Base-by-base conservation (phyloP, 495 filamentous ascomycete species). In the Terfezia boudieri region DNA sequence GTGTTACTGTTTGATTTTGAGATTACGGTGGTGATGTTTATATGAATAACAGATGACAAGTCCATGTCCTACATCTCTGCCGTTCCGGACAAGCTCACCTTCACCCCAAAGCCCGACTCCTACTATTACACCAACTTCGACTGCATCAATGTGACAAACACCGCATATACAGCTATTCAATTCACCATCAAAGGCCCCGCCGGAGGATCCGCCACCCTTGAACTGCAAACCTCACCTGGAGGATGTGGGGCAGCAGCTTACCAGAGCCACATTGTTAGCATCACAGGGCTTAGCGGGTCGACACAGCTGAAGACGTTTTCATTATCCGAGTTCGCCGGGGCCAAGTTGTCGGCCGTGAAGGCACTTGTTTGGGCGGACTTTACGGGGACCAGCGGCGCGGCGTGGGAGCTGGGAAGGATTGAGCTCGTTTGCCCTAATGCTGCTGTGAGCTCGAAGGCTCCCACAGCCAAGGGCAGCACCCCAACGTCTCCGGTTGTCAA, bases 91-190 rank as follows among this genome's bases (percentile, higher is more conserved):
- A 69, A 64, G 52, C 62, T 79, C 4, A 68, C 69, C 9, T 78
- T 80, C 61, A 72, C 69, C 6, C 74, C 74, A 9, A 72, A 68
- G 36, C 56, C 68, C 49, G 60, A 65, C 11, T 73, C 73, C n/a
- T 80, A 80, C 60, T 74, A 77, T 56, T 79, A 79, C 55, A 75
- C 76, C 55, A 71, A 69, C 10, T 74, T 79, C 54, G 57, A 62
- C 9, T 80, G 76, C 59, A 61, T 73, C 49, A 66, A 69, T 41
- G 68, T 71, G 38, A 59, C 62, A 9, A 67, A 69, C 23, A 61
- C 67, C 32, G 68, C 68, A 9, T 79, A 79, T 61, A 70, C 69
- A 51, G 71, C 70, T 4, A 55, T 80, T 41, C 70, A 72, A 35
- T 79, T 79, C 59, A 70, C 67, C 50, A 64, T 79, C 59, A 71